phyloP scores from a whole-genome alignment of 345 rosid species.

The Viola odorata region DNA sequence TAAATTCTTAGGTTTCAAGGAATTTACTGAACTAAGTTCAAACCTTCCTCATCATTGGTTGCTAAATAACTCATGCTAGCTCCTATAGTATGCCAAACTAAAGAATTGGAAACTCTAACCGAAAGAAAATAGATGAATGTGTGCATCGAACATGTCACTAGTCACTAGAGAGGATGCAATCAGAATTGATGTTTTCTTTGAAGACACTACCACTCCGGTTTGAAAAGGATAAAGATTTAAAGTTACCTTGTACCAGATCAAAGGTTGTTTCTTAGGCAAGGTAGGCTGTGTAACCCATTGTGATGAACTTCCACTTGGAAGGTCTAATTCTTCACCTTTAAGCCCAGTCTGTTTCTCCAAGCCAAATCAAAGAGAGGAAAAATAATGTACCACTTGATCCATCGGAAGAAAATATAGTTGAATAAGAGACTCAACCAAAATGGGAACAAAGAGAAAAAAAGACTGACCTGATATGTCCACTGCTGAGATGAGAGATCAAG shows the following conservation, averaged over 20 bases:
- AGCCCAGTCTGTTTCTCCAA: slow-evolving; percentile 58
- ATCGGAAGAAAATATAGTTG: neutral
- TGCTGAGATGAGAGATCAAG: slow-evolving; percentile 57
- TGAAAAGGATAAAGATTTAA: too few relatives aligned
- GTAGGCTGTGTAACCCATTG: slow-evolving; percentile 60
- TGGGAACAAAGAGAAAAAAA: neutral
- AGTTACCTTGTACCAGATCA: slow-evolving; percentile 93
- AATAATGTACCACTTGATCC: neutral
- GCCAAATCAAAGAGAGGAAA: slow-evolving; percentile 2
- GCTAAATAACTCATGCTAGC: too few relatives aligned
- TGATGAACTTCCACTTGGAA: slow-evolving; percentile 60
- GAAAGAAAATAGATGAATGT: too few relatives aligned
- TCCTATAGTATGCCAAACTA: too few relatives aligned
- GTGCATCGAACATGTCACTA: too few relatives aligned
- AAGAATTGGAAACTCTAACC: too few relatives aligned
- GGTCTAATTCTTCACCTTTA: slow-evolving; percentile 73
- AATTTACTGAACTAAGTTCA: neutral
- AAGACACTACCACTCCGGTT: too few relatives aligned
- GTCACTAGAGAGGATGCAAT: too few relatives aligned
- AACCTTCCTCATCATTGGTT: too few relatives aligned
- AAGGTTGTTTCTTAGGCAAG: slow-evolving; percentile 70
- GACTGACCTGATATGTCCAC: slow-evolving; percentile 87
- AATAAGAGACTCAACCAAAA: neutral
- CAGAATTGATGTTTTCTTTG: too few relatives aligned
- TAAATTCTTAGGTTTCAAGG: slow-evolving; percentile 10